Base-by-base conservation (phyloP, 257 asterid species). In the Fraxinus quadrangulata region DNA sequence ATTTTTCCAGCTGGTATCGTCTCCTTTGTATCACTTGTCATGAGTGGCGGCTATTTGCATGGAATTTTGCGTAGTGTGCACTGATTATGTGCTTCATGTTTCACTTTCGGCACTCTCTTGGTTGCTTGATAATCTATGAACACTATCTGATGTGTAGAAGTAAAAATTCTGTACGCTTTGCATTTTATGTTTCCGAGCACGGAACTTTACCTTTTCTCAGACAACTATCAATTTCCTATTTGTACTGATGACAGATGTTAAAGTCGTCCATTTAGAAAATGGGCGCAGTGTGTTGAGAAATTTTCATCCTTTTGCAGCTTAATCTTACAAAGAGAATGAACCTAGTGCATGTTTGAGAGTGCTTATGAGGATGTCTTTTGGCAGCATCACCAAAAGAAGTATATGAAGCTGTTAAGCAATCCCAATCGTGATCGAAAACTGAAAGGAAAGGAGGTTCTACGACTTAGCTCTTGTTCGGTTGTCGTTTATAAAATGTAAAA, bases 31-130 rank as follows among this genome's bases (percentile, higher is more conserved):
- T 95, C 99, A 37, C 73, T 95, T 4, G 78, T 93, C 72, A 95
- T 95, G 99, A 91, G 83, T 1, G 97, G 90, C 70, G 99, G 99
- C 61, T 93, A 95, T 82, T 28, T 93, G 83, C 98, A 95, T 39
- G 98, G 99, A 8, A 89, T 93, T 51, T 42, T 93, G 61, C 98
- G 96, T 65, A 80, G 92, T 72, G 67, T 79, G 5, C 96, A 90
- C 72, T 93, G 71, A 85, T 72, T 39, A 11, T 31, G 78, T 51
- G 5, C 17, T 24, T 24, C 30, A 2, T 59, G 67, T 61, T 61
- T 61, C 69, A 24, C 69, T 24, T 13, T 11, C 10, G 6, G 19
- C 36, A 24, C 36, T 23, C 69, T 19, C 30, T 56, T 0, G 33
- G 33, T 24, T 23, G 34, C 31, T n/a, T 8, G 5, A 10, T 63